Evolutionary conservation across 257 asterid genomes (phyloP).

Genomic region (Jasminum sambac): DNA sequence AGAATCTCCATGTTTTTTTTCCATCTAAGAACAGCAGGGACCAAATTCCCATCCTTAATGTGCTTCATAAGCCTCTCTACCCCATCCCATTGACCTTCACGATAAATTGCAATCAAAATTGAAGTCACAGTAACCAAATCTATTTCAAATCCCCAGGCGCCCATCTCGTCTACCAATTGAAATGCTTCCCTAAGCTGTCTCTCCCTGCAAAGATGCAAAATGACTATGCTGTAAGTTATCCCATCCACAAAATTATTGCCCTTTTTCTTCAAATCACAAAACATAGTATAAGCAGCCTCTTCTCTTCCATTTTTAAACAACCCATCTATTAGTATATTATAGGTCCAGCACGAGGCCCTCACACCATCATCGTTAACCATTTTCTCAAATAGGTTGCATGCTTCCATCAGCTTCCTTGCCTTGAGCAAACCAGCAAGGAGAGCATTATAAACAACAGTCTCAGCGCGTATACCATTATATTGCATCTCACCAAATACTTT

Average conservation of each 20-base stretch:
- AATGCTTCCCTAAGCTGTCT: constrained; percentile 65
- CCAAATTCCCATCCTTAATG: constrained; percentile 66
- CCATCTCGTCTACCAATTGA: constrained; percentile 89
- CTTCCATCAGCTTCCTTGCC: constrained; percentile 72
- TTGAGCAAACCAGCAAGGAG: constrained; percentile 83
- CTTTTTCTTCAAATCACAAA: constrained; percentile 79
- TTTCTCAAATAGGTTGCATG: constrained; percentile 81
- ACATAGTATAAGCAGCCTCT: constrained; percentile 76
- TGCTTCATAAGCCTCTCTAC: constrained; percentile 76
- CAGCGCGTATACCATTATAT: constrained; percentile 62
- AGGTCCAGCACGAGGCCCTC: constrained; percentile 86
- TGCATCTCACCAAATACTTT: constrained; percentile 77
- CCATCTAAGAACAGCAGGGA: constrained; percentile 74
- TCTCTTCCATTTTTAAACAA: constrained; percentile 78
- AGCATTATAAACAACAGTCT: constrained; percentile 68
- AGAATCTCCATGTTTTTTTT: constrained; percentile 76
- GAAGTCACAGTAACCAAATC: constrained; percentile 83
- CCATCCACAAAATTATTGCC: constrained; percentile 76
- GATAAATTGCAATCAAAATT: constrained; percentile 59
- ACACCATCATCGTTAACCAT: constrained; percentile 84
- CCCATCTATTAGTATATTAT: constrained; percentile 85
- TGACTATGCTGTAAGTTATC: constrained; percentile 70
- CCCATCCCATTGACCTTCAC: constrained; percentile 69
- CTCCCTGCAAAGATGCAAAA: constrained; percentile 69
- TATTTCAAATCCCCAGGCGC: constrained; percentile 73